phyloP scores from a whole-genome alignment of 345 rosid species.

The Euphorbia pulcherrima region DNA sequence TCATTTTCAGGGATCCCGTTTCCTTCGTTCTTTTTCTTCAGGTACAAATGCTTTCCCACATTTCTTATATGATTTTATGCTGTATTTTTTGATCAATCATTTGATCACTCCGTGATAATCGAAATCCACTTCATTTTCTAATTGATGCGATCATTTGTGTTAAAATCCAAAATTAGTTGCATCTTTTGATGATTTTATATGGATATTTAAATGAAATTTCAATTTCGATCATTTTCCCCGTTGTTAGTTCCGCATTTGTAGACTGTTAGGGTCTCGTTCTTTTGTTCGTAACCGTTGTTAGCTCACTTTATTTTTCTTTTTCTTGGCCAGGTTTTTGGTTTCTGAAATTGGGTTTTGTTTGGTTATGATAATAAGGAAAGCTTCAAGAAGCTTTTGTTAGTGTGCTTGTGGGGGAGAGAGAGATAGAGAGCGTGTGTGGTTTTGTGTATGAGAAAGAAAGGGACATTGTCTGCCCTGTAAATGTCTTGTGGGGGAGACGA shows the following conservation, averaged over 20 bases:
- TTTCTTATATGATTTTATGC: not conserved
- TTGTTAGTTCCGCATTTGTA: not conserved
- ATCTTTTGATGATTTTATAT: not conserved
- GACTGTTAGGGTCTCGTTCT: not conserved
- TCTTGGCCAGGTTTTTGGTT: conserved; percentile 11
- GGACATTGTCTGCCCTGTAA: conserved; percentile 31
- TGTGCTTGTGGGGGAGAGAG: conserved; percentile 23
- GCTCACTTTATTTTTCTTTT: not conserved
- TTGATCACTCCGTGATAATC: conserved; percentile 17
- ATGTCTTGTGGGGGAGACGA: conserved; percentile 54
- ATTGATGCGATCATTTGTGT: not conserved
- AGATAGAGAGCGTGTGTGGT: conserved; percentile 17
- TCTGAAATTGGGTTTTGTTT: conserved; percentile 18
- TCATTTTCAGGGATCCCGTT: conserved; percentile 20
- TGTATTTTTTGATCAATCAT: conserved; percentile 20
- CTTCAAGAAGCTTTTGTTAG: conserved; percentile 17
- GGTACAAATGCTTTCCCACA: conserved; percentile 27
- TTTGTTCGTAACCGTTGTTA: not conserved
- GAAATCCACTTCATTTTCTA: not conserved
- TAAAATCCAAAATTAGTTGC: not conserved
- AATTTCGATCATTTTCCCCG: not conserved
- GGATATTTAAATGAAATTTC: not conserved
- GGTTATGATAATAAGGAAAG: conserved; percentile 24
- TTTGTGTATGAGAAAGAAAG: conserved; percentile 17
- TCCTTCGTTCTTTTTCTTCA: conserved; percentile 13